phyloP scores from a whole-genome alignment of 2,329 filamentous ascomycete species.

The Fusarium sp. region DNA sequence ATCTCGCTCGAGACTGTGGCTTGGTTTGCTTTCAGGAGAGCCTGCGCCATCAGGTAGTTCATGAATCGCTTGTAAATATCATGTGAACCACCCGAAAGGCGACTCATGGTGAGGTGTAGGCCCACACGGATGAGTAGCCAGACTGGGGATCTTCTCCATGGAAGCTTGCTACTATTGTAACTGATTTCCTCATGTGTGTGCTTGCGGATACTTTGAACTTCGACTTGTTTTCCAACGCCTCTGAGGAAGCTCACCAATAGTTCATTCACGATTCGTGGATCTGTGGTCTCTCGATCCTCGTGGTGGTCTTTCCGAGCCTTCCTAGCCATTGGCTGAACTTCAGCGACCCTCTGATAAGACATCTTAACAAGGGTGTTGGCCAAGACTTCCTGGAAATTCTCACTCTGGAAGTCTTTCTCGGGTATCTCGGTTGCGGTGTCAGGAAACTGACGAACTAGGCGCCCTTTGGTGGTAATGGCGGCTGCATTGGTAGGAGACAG shows the following conservation, averaged over 20 bases:
- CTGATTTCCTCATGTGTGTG: slow-evolving; percentile 67
- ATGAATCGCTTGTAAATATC: slow-evolving; percentile 38
- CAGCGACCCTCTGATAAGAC: slow-evolving; percentile 46
- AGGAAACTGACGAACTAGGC: slow-evolving; percentile 30
- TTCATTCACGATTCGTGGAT: slow-evolving; percentile 66
- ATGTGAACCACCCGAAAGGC: not conserved
- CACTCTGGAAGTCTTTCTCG: not conserved
- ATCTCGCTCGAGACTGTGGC: not conserved
- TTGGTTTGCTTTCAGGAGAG: not conserved
- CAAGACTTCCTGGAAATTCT: slow-evolving; percentile 41
- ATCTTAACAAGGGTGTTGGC: slow-evolving; percentile 49
- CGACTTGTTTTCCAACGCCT: slow-evolving; percentile 50
- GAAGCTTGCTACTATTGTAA: slow-evolving; percentile 49
- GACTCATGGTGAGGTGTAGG: slow-evolving; percentile 55
- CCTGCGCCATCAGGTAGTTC: slow-evolving; percentile 20
- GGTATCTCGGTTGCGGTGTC: slow-evolving; percentile 17
- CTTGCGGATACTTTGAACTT: slow-evolving; percentile 58
- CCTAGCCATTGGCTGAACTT: slow-evolving; percentile 35
- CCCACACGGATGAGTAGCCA: slow-evolving; percentile 69
- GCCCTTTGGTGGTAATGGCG: slow-evolving; percentile 19
- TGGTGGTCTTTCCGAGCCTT: slow-evolving; percentile 56
- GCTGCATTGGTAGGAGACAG: slow-evolving; percentile 26
- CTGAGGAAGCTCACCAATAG: slow-evolving; percentile 58
- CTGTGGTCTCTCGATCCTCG: slow-evolving; percentile 62
- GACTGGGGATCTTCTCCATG: slow-evolving; percentile 65